A percentile compares a stretch with the other conserved stretches of the same genome.
These are phyloP conservation scores for Ceratonia siliqua DNA, from an alignment of 306 rosid genomes.

Conservation along the genomic window DNA sequence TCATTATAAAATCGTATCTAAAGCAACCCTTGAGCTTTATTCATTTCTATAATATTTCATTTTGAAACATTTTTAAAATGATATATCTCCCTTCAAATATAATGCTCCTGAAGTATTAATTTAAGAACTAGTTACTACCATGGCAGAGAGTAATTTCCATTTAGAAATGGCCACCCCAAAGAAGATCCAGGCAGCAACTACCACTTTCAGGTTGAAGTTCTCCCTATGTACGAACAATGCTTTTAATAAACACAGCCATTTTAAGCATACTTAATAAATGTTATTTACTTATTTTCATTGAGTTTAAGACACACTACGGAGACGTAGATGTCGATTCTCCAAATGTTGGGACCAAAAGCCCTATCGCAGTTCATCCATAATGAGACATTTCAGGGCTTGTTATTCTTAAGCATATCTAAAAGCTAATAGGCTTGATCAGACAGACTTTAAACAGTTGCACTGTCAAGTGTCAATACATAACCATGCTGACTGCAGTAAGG, in stretches of 20 bases:
- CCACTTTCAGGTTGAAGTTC: not conserved
- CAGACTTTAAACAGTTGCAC: conserved; percentile 21
- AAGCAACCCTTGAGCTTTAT: not conserved
- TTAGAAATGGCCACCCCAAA: too few relatives aligned
- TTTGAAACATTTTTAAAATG: too few relatives aligned
- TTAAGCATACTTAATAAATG: not conserved
- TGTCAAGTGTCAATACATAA: conserved; percentile 23
- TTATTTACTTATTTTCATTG: not conserved
- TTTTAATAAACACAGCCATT: not conserved
- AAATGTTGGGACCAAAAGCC: conserved; percentile 14
- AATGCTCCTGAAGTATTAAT: not conserved
- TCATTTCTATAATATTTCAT: too few relatives aligned
- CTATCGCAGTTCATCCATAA: conserved; percentile 9
- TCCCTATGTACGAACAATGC: not conserved
- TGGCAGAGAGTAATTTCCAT: too few relatives aligned
- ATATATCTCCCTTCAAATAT: too few relatives aligned
- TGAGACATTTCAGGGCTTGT: not conserved
- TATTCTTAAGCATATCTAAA: conserved; percentile 6
- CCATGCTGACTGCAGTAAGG: not conserved
- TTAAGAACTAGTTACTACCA: too few relatives aligned
- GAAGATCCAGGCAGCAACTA: not conserved
- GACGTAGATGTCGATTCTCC: not conserved
- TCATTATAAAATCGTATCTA: too few relatives aligned
- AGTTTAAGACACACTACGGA: not conserved
- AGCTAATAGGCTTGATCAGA: conserved; percentile 19